Evolutionary conservation across 371 early-diverging fungal genomes (phyloP).

Genomic region (Coemansia sp.): DNA sequence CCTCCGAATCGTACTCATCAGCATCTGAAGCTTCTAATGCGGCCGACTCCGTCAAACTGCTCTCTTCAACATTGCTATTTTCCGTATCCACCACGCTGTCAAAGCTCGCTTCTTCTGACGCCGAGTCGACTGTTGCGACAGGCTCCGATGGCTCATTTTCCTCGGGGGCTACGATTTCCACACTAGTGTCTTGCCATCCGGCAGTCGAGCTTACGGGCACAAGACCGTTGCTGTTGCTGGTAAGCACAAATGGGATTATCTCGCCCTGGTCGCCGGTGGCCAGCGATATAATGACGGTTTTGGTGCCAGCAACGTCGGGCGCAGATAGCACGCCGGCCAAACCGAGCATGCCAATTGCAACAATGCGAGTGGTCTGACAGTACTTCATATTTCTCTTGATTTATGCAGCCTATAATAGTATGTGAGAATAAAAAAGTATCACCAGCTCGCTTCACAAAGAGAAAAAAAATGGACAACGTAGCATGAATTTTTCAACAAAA

Average conservation of each 20-base stretch:
- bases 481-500: too few relatives aligned
- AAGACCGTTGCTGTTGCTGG: slow-evolving; percentile 18
- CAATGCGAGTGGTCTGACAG: not conserved
- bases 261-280: slow-evolving; percentile 28
- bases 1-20: too few relatives aligned
- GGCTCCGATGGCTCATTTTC: not conserved
- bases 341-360: not conserved
- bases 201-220: not conserved
- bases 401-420: too few relatives aligned
- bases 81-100: too few relatives aligned
- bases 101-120: too few relatives aligned
- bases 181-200: not conserved
- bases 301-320: slow-evolving; percentile 33
- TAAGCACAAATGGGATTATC: slow-evolving; percentile 28
- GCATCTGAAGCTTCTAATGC: too few relatives aligned
- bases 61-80: too few relatives aligned
- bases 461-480: not conserved
- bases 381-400: not conserved
- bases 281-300: slow-evolving; percentile 35
- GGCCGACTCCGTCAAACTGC: too few relatives aligned
- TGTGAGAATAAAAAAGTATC: too few relatives aligned
- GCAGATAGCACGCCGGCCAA: not conserved
- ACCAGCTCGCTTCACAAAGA: too few relatives aligned
- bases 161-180: not conserved
- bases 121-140: not conserved